Conservation (phyloP, 345 rosid genomes). For the Euclidium syriacum region DNA sequence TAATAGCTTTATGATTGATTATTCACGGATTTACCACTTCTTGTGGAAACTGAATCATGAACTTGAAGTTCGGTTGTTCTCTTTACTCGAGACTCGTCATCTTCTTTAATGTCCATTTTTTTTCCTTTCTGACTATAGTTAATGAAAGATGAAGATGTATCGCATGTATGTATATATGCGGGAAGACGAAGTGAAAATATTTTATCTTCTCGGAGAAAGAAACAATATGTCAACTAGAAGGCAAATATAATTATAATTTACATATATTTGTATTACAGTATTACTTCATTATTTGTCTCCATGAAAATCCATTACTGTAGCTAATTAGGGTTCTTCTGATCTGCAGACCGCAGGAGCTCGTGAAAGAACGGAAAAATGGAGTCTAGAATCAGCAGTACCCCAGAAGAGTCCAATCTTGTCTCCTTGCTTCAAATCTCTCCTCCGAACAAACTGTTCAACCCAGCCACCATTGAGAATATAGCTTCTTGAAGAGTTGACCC, state of each 20-base stretch:
- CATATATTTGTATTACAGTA: not conserved
- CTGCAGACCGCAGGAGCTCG: no score
- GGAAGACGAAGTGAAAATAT: not conserved
- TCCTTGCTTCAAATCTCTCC: not conserved
- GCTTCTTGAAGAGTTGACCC: not conserved
- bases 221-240: not conserved
- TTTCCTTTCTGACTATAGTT: not conserved
- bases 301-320: no score
- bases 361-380: not conserved
- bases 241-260: no score
- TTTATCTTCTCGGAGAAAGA: slow-evolving; percentile 8
- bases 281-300: slow-evolving; percentile 9
- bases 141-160: not conserved
- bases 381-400: not conserved
- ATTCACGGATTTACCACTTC: slow-evolving; percentile 14
- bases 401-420: not conserved
- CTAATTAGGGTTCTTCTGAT: no score
- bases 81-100: not conserved
- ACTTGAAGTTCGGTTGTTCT: slow-evolving; percentile 3
- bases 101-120: slow-evolving; percentile 8
- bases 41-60: slow-evolving; percentile 12
- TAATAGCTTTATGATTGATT: not conserved
- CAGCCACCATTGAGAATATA: slow-evolving; percentile 8
- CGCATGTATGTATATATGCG: not conserved
- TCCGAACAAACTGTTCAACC: not conserved